Evolutionary conservation across 2,329 filamentous ascomycete genomes (phyloP).

Genomic region (Ceratocystis huliohia): DNA sequence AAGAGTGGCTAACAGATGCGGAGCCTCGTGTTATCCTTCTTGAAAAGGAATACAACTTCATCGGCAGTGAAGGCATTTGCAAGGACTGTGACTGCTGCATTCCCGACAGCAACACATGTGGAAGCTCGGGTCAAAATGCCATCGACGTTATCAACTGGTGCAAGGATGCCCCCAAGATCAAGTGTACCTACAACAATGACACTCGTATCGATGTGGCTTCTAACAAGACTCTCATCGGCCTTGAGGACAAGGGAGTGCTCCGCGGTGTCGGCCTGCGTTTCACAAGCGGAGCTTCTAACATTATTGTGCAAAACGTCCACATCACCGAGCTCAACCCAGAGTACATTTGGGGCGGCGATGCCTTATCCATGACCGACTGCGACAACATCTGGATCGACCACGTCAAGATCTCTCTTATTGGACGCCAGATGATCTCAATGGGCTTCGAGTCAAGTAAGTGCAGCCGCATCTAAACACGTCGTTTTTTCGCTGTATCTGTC

Average conservation of each 20-base stretch:
- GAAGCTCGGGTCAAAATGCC: conserved; percentile 12
- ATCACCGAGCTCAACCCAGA: conserved; percentile 26
- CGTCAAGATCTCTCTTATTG: conserved; percentile 32
- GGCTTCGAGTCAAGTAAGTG: conserved; percentile 15
- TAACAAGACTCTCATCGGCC: conserved; percentile 33
- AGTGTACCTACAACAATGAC: conserved; percentile 28
- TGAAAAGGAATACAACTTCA: conserved; percentile 27
- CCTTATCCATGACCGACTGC: conserved; percentile 27
- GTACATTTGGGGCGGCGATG: conserved; percentile 31
- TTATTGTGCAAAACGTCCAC: conserved; percentile 31
- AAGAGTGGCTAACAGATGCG: conserved; percentile 25
- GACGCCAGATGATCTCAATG: conserved; percentile 32
- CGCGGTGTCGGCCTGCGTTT: conserved; percentile 33
- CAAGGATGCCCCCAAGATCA: conserved; percentile 21
- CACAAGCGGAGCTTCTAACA: conserved; percentile 27
- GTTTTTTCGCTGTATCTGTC: too few relatives aligned
- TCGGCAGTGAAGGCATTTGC: conserved; percentile 22
- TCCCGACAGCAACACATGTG: neutral
- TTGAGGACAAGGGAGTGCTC: conserved; percentile 30
- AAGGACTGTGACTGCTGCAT: conserved; percentile 2
- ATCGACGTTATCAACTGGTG: conserved; percentile 24
- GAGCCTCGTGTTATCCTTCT: conserved; percentile 30
- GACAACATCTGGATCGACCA: conserved; percentile 31
- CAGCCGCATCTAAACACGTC: too few relatives aligned
- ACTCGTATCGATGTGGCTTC: conserved; percentile 28